Conservation (phyloP, 768 basidiomycete genomes). For the Leccinum subgranulosum region DNA sequence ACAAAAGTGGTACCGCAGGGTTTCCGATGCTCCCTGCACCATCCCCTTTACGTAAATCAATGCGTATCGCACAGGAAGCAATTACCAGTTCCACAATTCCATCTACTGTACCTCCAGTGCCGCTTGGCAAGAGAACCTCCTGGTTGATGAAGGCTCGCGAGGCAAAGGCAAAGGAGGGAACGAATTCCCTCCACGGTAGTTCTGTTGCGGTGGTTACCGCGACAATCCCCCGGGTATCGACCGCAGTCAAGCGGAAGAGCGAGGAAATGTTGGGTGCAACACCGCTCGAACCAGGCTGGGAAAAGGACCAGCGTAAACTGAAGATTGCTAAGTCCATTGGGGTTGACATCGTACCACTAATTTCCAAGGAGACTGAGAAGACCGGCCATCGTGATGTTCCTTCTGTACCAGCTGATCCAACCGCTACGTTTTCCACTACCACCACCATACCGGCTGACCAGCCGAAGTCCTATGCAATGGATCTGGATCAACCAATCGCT, state of each 20-base stretch:
- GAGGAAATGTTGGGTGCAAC: conserved; percentile 39
- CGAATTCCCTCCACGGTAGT: conserved; percentile 29
- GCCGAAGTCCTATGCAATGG: conserved; percentile 25
- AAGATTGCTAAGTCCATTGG: conserved; percentile 50
- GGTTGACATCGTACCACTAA: conserved; percentile 31
- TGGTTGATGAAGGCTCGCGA: conserved; percentile 80
- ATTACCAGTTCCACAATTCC: conserved; percentile 33
- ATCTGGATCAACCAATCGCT: conserved; percentile 15
- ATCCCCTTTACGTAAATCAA: conserved; percentile 66
- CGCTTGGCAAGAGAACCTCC: conserved; percentile 65
- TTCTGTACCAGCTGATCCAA: conserved; percentile 3
- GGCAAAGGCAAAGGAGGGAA: conserved; percentile 60
- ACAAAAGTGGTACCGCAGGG: conserved; percentile 41
- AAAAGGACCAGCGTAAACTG: conserved; percentile 41
- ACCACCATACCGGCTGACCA: background rate
- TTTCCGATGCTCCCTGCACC: conserved; percentile 70
- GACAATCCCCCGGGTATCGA: conserved; percentile 16
- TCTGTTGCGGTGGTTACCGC: conserved; percentile 1
- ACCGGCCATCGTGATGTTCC: background rate
- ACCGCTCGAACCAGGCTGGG: conserved; percentile 16
- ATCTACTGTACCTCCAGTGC: conserved; percentile 37
- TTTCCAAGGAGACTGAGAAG: conserved; percentile 8
- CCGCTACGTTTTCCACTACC: background rate
- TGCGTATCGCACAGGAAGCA: conserved; percentile 48
- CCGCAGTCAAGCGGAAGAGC: conserved; percentile 64